Evolutionary conservation across 768 basidiomycete species (phyloP).

Genomic region (Leucocoprinus leucothites): DNA sequence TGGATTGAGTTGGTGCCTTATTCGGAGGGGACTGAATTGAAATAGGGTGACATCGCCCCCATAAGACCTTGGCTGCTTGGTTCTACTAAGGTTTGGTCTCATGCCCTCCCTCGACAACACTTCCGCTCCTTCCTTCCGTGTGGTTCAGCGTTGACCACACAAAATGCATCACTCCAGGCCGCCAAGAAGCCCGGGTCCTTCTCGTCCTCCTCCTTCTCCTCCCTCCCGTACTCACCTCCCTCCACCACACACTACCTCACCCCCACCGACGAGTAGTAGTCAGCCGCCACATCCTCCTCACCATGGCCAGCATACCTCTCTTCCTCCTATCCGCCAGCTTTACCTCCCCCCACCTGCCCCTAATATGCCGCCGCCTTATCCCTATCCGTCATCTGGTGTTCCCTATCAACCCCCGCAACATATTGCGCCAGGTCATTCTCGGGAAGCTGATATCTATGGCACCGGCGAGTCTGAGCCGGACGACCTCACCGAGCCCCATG

Average conservation of each 20-base stretch:
- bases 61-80: constrained; percentile 30
- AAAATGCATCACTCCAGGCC: constrained; percentile 22
- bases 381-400: constrained; percentile 26
- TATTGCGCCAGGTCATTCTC: constrained; percentile 15
- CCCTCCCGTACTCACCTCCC: constrained; percentile 21
- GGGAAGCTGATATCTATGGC: constrained; percentile 30
- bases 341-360: constrained; percentile 54
- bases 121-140: constrained; percentile 17
- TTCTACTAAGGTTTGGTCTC: constrained; percentile 28
- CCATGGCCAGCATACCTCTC: constrained; percentile 30
- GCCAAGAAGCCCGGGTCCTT: constrained; percentile 21
- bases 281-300: constrained; percentile 5
- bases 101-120: constrained; percentile 23
- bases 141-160: constrained; percentile 21
- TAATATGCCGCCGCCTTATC: constrained; percentile 13
- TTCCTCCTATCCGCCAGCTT: constrained; percentile 69
- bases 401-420: constrained; percentile 16
- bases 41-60: constrained; percentile 20
- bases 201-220: constrained; percentile 9
- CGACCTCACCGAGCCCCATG: constrained; percentile 42
- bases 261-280: constrained; percentile 19
- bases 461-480: constrained; percentile 57
- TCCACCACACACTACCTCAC: constrained; percentile 9
- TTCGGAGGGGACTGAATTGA: constrained; percentile 27
- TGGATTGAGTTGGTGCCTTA: constrained; percentile 37